phyloP scores from a whole-genome alignment of 1,139 yeast species.

The Pichia sp. region DNA sequence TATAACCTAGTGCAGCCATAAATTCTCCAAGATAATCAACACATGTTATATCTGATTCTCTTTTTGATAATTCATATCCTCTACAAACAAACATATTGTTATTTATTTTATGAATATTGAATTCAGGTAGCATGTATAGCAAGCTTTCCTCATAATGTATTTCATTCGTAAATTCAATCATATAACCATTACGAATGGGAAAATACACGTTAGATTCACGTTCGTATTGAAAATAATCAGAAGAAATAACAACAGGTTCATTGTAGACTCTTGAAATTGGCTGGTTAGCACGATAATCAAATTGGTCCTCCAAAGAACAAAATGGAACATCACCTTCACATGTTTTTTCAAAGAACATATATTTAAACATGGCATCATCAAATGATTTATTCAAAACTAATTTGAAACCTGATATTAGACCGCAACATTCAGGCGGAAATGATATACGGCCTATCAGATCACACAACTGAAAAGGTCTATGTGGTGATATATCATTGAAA shows the following conservation, averaged over 20 bases:
- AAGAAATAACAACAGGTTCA: not conserved
- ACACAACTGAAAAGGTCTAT: not conserved
- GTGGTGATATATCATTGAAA: not conserved
- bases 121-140: not conserved
- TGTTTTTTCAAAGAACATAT: not conserved
- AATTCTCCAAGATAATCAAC: not conserved
- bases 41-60: conserved; percentile 3
- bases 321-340: not conserved
- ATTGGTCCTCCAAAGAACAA: not conserved
- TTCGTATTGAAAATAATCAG: not conserved
- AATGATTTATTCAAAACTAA: not conserved
- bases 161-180: not conserved
- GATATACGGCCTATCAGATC: not conserved
- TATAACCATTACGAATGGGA: not conserved
- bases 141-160: too few relatives aligned
- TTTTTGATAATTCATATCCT: not conserved
- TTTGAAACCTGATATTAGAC: not conserved
- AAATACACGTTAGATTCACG: not conserved
- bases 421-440: not conserved
- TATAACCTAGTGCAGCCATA: conserved; percentile 1
- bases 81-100: not conserved
- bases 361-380: not conserved
- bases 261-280: not conserved
- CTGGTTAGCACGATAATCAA: not conserved
- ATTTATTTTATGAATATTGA: not conserved